Evolutionary conservation across 2,329 filamentous ascomycete genomes (phyloP).

Genomic region (Lecanicillium sp.): DNA sequence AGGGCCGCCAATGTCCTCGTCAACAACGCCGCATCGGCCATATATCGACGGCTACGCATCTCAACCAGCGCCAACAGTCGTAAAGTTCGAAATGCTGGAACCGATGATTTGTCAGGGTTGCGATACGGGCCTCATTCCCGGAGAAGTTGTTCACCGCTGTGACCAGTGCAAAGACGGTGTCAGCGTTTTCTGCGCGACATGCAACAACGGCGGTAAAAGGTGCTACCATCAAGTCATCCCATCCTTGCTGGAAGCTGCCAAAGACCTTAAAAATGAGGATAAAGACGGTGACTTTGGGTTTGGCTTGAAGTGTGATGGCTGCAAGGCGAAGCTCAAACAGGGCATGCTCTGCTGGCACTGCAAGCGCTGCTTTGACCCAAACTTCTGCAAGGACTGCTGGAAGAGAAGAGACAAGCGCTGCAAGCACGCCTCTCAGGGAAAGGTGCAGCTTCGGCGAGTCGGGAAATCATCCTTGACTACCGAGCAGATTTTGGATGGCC

Average conservation of each 20-base stretch:
- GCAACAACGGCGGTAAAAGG: background rate
- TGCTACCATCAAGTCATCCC: slow-evolving; percentile 10
- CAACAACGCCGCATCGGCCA: background rate
- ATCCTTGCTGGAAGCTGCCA: background rate
- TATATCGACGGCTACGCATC: background rate
- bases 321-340: slow-evolving; percentile 21
- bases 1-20: background rate
- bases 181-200: slow-evolving; percentile 4
- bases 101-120: slow-evolving; percentile 14
- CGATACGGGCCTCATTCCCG: slow-evolving; percentile 8
- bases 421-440: slow-evolving; percentile 15
- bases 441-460: slow-evolving; percentile 17
- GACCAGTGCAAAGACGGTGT: background rate
- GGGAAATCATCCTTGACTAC: slow-evolving; percentile 3
- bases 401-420: slow-evolving; percentile 16
- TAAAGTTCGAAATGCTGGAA: slow-evolving; percentile 7
- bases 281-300: slow-evolving; percentile 10
- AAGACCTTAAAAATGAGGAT: slow-evolving; percentile 8
- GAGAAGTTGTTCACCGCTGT: slow-evolving; percentile 11
- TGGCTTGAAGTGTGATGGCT: slow-evolving; percentile 40
- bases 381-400: slow-evolving; percentile 18
- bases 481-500: slow-evolving; percentile 8
- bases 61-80: background rate
- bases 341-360: slow-evolving; percentile 18
- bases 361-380: slow-evolving; percentile 17